Base-by-base conservation (phyloP, 179 eudicot species). In the Silene vulgaris region DNA sequence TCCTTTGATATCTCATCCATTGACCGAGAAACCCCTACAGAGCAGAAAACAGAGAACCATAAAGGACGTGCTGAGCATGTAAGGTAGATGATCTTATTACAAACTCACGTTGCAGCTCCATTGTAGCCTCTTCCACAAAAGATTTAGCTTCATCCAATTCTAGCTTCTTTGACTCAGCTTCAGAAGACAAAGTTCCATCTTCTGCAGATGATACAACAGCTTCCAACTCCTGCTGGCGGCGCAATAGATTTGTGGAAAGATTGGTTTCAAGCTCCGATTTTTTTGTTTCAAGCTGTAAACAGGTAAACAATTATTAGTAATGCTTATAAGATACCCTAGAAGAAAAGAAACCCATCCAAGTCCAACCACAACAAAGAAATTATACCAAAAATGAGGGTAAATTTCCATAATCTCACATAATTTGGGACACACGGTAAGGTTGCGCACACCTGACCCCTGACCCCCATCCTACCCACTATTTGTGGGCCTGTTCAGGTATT, bases 181-280 rank as follows among this genome's bases (percentile, higher is more conserved):
- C 99, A 80, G 82, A 83, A 50, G 79, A 71, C 65, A 88, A 74
- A 61, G 65, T 77, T 32, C 88, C 92, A 84, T 80, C 79, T 65
- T 89, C 98, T 32, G 81, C 85, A 73, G 98, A 87, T 71, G 77
- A 79, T 78, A 82, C 85, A 60, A 90, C 74, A n/a, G 93, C 92
- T 85, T 88, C 94, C 79, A 96, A 79, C 82, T 96, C 99, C 75
- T 91, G 90, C 73, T 88, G 88, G 59, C 96, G 90, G 75, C 90
- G 88, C 43, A 85, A 88, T 74, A 96, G 92, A 81, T 93, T 93
- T 64, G 97, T 88, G 66, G 97, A 89, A 45, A 91, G 88, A 82
- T 93, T 96, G 81, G 94, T 91, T 86, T 96, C 99, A 72, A 96
- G 91, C 88, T 96, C 99, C 54, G 83, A 83, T 76, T 83, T 93